Percentiles rank a stretch among this genome's conserved stretches.
phyloP scores from a whole-genome alignment of 139 green algal genomes.

The Chlorella ohadii region DNA sequence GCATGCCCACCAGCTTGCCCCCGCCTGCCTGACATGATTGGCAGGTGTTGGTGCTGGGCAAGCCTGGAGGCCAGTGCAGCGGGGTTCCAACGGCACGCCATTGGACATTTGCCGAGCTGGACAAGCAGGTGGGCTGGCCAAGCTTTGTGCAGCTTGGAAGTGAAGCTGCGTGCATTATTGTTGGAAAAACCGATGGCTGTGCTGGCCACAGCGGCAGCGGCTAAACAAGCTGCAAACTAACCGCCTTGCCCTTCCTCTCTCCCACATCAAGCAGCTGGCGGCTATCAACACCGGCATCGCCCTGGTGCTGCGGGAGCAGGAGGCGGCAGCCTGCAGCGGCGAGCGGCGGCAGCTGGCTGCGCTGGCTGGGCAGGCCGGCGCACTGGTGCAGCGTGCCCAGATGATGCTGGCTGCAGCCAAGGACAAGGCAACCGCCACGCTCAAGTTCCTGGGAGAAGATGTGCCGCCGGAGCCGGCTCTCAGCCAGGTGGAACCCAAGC shows the following conservation, averaged over 20 bases:
- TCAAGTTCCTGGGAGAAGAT: slow-evolving; percentile 18
- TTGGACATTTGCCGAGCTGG: slow-evolving; percentile 30
- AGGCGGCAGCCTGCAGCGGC: background rate
- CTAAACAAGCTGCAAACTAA: too few species aligned
- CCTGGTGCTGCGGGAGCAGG: slow-evolving; percentile 22
- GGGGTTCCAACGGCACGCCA: slow-evolving; percentile 1
- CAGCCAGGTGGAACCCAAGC: slow-evolving; percentile 4
- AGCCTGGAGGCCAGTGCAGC: slow-evolving; percentile 25
- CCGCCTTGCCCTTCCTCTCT: background rate
- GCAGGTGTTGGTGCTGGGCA: slow-evolving; percentile 27
- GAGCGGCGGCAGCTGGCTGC: background rate
- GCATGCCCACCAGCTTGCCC: too few species aligned
- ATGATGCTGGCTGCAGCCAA: slow-evolving; percentile 14
- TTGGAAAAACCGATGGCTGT: too few species aligned
- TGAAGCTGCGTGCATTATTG: too few species aligned
- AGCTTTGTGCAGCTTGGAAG: too few species aligned
- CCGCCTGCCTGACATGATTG: background rate
- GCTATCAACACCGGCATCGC: slow-evolving; percentile 1
- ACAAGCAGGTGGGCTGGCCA: background rate
- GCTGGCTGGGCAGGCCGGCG: slow-evolving; percentile 8
- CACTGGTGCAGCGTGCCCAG: slow-evolving; percentile 19
- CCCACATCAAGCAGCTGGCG: background rate
- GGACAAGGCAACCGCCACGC: background rate
- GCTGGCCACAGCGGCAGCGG: too few species aligned
- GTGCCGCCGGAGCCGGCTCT: background rate